Percentiles rank a stretch among this genome's conserved stretches.
phyloP scores from a whole-genome alignment of 192 early-diverging fungal genomes.

The Rhizoclosmatium sp. region DNA sequence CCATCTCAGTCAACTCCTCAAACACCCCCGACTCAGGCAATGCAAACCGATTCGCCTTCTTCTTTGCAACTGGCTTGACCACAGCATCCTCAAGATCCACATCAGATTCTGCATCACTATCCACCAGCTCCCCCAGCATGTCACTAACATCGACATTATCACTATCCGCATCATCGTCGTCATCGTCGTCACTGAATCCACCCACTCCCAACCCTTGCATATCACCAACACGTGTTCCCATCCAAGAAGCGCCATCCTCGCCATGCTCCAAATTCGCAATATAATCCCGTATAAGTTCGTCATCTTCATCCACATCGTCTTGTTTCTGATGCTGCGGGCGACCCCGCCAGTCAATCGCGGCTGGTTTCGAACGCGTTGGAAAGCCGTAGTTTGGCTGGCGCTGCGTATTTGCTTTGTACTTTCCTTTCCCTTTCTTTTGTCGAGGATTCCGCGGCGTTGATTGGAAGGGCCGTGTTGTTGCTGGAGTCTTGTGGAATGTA shows the following conservation, averaged over 20 bases:
- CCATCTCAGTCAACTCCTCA: conserved; percentile 23
- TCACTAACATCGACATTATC: conserved; percentile 1
- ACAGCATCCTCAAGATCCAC: conserved; percentile 43
- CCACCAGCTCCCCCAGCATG: background rate
- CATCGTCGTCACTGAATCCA: background rate
- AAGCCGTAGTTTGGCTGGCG: conserved; percentile 8
- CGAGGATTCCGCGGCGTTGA: background rate
- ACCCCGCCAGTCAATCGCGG: conserved; percentile 20
- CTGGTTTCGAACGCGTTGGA: background rate
- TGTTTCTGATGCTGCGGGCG: background rate
- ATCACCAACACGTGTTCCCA: background rate
- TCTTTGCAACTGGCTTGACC: conserved; percentile 33
- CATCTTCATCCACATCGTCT: background rate
- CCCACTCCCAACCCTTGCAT: conserved; percentile 6
- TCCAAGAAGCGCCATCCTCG: background rate
- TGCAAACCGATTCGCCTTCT: conserved; percentile 1
- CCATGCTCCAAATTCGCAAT: background rate
- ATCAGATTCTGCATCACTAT: conserved; percentile 6
- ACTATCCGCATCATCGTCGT: background rate
- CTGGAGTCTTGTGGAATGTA: background rate
- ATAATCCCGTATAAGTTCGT: conserved; percentile 1
- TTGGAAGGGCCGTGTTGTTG: conserved; percentile 1
- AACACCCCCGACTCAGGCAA: conserved; percentile 27
- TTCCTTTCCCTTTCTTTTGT: conserved; percentile 14
- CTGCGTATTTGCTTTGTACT: background rate